These are phyloP conservation scores for Phytopythium oedochilum DNA, from an alignment of 352 stramenopile genomes.

Conservation along the genomic window DNA sequence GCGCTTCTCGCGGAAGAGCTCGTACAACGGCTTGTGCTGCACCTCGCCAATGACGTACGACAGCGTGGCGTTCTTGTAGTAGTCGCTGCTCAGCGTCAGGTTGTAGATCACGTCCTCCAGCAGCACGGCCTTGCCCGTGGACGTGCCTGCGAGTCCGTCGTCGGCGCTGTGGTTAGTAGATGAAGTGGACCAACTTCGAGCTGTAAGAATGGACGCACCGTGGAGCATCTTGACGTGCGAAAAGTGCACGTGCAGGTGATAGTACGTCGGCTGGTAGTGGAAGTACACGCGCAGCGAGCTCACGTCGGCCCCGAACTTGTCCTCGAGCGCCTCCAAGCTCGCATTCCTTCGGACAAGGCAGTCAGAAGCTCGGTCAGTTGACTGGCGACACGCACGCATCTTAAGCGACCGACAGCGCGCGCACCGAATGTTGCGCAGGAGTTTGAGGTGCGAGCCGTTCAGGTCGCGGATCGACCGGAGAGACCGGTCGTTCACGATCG, in stretches of 20 bases:
- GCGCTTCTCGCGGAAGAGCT: slow-evolving; percentile 52
- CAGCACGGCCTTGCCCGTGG: slow-evolving; percentile 76
- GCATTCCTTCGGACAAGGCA: slow-evolving; percentile 32
- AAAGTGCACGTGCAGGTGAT: slow-evolving; percentile 87
- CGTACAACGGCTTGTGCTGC: slow-evolving; percentile 73
- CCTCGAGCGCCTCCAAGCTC: slow-evolving; percentile 40
- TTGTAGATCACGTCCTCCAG: slow-evolving; percentile 86
- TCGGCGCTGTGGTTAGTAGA: no score
- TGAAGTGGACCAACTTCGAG: no score
- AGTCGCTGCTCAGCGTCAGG: slow-evolving; percentile 43
- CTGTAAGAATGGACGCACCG: slow-evolving; percentile 33
- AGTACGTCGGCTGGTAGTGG: slow-evolving; percentile 88
- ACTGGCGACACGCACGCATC: not conserved
- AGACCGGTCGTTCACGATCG: slow-evolving; percentile 70
- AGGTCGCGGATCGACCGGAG: slow-evolving; percentile 79
- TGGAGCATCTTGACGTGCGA: slow-evolving; percentile 80
- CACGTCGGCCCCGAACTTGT: slow-evolving; percentile 47
- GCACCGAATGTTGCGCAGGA: slow-evolving; percentile 75
- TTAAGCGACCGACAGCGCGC: no score
- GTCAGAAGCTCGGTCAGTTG: no score
- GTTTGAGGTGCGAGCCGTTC: slow-evolving; percentile 43
- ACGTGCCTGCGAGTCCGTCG: slow-evolving; percentile 35
- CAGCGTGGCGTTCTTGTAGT: slow-evolving; percentile 74
- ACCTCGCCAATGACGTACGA: slow-evolving; percentile 74
- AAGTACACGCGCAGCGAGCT: slow-evolving; percentile 78